Percentiles rank a stretch among this genome's conserved stretches.
Conservation (phyloP, 2,329 filamentous ascomycete species). For the Penicillium hordei region DNA sequence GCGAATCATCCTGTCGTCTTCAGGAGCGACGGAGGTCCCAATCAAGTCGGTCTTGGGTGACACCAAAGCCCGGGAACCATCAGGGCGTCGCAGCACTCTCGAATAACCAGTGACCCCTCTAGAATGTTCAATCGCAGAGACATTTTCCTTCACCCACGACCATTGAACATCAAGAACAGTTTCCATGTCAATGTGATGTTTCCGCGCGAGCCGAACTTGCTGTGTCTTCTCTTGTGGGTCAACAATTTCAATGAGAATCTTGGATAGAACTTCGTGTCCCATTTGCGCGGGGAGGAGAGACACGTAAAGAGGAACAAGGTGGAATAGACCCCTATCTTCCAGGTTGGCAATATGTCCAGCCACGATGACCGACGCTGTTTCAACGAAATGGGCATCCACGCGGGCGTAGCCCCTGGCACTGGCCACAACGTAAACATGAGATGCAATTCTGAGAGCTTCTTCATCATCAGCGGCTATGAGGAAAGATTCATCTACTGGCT, state of each 20-base stretch:
- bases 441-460: conserved; percentile 65
- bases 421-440: conserved; percentile 67
- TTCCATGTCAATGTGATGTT: conserved; percentile 69
- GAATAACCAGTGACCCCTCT: conserved; percentile 33
- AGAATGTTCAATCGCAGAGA: conserved; percentile 36
- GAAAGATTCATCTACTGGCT: conserved; percentile 51
- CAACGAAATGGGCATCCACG: conserved; percentile 55
- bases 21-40: conserved; percentile 58
- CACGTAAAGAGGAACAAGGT: conserved; percentile 84
- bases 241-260: conserved; percentile 72
- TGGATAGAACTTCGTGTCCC: conserved; percentile 69
- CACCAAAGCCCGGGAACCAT: conserved; percentile 55
- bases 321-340: conserved; percentile 68
- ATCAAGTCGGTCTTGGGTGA: conserved; percentile 71
- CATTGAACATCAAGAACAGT: conserved; percentile 72
- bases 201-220: conserved; percentile 72
- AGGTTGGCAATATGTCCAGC: conserved; percentile 80
- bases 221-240: conserved; percentile 64
- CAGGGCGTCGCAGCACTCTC: conserved; percentile 53
- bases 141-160: conserved; percentile 41
- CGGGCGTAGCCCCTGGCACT: conserved; percentile 57
- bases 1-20: conserved; percentile 72
- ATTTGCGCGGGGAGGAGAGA: conserved; percentile 68
- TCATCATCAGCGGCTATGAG: conserved; percentile 47
- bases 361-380: conserved; percentile 64